These are phyloP conservation scores for Puccinia coronata DNA, from an alignment of 1,284 basidiomycete species.

Conservation along the genomic window DNA sequence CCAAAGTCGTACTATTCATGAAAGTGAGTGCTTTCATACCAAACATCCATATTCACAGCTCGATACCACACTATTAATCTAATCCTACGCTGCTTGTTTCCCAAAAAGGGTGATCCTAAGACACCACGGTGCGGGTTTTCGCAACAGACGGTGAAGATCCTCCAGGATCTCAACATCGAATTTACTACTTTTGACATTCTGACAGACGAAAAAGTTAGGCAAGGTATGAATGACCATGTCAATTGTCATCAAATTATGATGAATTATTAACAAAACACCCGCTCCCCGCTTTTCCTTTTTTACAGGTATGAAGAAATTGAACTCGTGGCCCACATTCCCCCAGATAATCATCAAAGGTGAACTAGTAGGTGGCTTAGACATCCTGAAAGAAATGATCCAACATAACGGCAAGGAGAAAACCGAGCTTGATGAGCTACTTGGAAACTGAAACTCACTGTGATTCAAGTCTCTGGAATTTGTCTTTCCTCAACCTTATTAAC, in stretches of 20 bases:
- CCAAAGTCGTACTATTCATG: conserved; percentile 87
- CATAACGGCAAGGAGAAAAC: conserved; percentile 62
- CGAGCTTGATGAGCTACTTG: conserved; percentile 68
- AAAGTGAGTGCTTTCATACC: conserved; percentile 79
- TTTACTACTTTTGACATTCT: conserved; percentile 76
- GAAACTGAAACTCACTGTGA: conserved; percentile 1
- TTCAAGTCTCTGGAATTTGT: not conserved
- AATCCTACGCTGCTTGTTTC: not conserved
- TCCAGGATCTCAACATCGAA: conserved; percentile 67
- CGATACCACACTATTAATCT: conserved; percentile 57
- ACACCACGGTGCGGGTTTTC: conserved; percentile 69
- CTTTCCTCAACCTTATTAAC: not conserved
- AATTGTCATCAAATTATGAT: not conserved
- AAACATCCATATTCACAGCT: conserved; percentile 58
- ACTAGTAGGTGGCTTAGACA: conserved; percentile 69
- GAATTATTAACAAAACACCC: not conserved
- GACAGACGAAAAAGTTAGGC: conserved; percentile 69
- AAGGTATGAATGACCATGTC: conserved; percentile 59
- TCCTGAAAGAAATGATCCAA: conserved; percentile 60
- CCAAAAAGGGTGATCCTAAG: conserved; percentile 4
- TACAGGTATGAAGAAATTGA: conserved; percentile 65
- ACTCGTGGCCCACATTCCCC: conserved; percentile 71
- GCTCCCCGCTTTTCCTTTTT: not conserved
- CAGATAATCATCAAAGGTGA: conserved; percentile 71
- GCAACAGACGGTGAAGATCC: conserved; percentile 69